Evolutionary conservation across 495 filamentous ascomycete genomes (phyloP), one percentile per base, ranked within the genome.

Genomic region (Aspergillus sclerotioniger): DNA sequence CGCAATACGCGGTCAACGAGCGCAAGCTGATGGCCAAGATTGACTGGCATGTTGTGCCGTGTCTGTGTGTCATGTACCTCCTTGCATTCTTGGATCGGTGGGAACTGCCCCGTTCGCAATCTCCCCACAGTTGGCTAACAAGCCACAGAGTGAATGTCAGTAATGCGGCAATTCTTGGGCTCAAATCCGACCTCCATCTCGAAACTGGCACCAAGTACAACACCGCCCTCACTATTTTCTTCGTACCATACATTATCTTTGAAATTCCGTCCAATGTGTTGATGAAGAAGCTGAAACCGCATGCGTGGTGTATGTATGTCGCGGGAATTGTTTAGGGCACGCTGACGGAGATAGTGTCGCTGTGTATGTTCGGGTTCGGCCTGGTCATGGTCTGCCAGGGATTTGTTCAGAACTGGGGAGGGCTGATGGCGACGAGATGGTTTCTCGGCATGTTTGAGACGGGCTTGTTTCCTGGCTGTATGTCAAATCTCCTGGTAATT

Each of bases 391-490:
- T 85, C 21, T 81, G 83, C 54, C 89, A 94, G 67, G 92, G 91
- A 3, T 71, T 96, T 1, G 86, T 90, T 3, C 71, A 84, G 56
- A 91, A 81, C 62, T 95, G 87, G 71, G 69, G 71, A 20, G 88
- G 90, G 33, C 75, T 96, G 7, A 76, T 95, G 28, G 77, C 84
- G 0, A 89, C 89, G 3, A 82, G 88, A 3, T 94, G 92, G 76
- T 89, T 95, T 64, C 78, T 96, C 6, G 91, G 91, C 4, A 25
- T 94, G 6, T 89, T 90, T 53, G 91, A 96, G 71, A 84, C 87
- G 0, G 91, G 87, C 3, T 45, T 64, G 85, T 93, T 95, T 63
- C 90, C 90, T 2, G 90, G 81, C 54, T 80, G 71, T 71, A 63
- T 51, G 64, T 57, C 0, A 8, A 16, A 6, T 25, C 61, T 33